Percentiles rank a stretch among this genome's conserved stretches.
Evolutionary conservation across 2,329 filamentous ascomycete genomes (phyloP).

Genomic region (Claviceps capensis): DNA sequence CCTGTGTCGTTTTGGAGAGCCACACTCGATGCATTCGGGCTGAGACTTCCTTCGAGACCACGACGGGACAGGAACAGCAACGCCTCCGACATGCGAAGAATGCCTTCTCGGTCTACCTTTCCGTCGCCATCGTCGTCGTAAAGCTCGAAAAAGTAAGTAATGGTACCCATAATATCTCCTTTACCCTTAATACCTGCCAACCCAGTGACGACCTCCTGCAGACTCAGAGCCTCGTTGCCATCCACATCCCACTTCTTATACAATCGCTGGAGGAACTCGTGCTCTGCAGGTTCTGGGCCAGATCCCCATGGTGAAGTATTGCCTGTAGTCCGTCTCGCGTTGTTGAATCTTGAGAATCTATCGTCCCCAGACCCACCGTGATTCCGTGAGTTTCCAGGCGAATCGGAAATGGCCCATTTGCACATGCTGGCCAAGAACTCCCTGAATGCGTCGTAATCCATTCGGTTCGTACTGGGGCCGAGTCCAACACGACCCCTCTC

Average conservation of each 20-base stretch:
- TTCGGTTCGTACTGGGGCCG: constrained; percentile 77
- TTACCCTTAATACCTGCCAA: constrained; percentile 85
- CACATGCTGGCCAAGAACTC: constrained; percentile 84
- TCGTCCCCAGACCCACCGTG: constrained; percentile 35
- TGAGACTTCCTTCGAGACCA: constrained; percentile 64
- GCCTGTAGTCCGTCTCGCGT: constrained; percentile 33
- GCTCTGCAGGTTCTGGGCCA: constrained; percentile 63
- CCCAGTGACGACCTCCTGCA: constrained; percentile 87
- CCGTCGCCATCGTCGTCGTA: constrained; percentile 91
- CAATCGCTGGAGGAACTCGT: constrained; percentile 83
- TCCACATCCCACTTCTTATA: constrained; percentile 83
- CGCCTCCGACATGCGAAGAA: constrained; percentile 85
- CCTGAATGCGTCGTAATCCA: constrained; percentile 95
- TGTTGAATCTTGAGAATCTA: constrained; percentile 46
- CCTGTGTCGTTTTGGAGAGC: constrained; percentile 31
- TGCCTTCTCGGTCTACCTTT: constrained; percentile 87
- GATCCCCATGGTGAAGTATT: constrained; percentile 38
- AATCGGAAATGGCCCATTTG: constrained; percentile 87
- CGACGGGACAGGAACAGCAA: constrained; percentile 82
- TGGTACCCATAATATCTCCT: constrained; percentile 92
- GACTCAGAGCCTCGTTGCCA: constrained; percentile 58
- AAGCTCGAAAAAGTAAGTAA: constrained; percentile 94
- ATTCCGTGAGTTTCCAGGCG: constrained; percentile 46
- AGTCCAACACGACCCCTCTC: constrained; percentile 81
- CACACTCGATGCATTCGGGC: constrained; percentile 46